Evolutionary conservation across 768 basidiomycete species (phyloP).

Genomic region (Trametes cinnabarina): DNA sequence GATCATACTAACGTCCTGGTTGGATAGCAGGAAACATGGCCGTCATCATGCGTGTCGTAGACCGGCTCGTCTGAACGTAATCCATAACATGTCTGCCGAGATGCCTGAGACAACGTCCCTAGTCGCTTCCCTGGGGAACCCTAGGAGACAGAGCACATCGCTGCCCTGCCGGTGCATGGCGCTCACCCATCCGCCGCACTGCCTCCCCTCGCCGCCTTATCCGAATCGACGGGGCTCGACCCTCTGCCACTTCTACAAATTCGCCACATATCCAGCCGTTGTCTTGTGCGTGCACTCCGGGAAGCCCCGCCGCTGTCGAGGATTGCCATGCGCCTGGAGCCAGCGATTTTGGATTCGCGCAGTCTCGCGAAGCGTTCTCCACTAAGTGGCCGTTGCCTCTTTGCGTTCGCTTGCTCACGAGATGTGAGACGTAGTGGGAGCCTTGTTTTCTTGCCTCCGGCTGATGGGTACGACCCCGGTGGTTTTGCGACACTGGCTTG

Average conservation of each 20-base stretch:
- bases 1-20: background rate
- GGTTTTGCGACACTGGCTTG: constrained; percentile 12
- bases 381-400: background rate
- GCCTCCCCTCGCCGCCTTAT: background rate
- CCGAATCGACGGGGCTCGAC: constrained; percentile 1
- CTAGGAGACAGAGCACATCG: background rate
- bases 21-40: background rate
- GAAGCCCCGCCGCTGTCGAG: constrained; percentile 7
- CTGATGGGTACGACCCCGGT: background rate
- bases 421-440: background rate
- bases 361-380: background rate
- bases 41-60: no score
- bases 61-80: background rate
- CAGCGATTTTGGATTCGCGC: no score
- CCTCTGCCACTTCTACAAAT: constrained; percentile 4
- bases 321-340: background rate
- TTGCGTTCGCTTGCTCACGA: background rate
- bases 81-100: constrained; percentile 4
- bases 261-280: constrained; percentile 3
- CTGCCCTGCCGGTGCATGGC: background rate
- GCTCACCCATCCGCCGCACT: constrained; percentile 1
- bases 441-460: background rate
- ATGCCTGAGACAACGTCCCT: constrained; percentile 9
- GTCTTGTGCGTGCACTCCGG: background rate
- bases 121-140: background rate